Conservation (phyloP, 768 basidiomycete species). For the Termitomyces sp. region DNA sequence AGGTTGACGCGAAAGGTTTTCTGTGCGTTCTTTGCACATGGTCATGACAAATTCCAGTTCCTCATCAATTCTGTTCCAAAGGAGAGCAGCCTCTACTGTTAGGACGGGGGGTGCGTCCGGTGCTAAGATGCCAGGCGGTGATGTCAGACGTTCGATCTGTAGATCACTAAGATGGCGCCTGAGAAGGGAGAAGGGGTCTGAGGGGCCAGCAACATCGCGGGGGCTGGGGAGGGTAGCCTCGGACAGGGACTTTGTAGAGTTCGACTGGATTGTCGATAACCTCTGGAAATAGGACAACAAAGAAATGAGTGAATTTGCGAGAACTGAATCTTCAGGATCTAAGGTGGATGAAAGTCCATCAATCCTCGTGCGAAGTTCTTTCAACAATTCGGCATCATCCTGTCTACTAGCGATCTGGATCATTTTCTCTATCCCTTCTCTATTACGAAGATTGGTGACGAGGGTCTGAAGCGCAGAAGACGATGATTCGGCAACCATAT, state of each 20-base stretch:
- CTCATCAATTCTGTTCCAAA: slow-evolving; percentile 75
- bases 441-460: slow-evolving; percentile 56
- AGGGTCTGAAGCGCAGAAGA: slow-evolving; percentile 60
- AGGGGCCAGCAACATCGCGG: slow-evolving; percentile 13
- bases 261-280: slow-evolving; percentile 44
- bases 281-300: slow-evolving; percentile 68
- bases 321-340: slow-evolving; percentile 48
- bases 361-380: slow-evolving; percentile 57
- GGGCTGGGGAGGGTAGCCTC: slow-evolving; percentile 11
- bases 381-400: slow-evolving; percentile 50
- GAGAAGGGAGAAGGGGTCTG: slow-evolving; percentile 55
- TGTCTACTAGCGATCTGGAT: slow-evolving; percentile 36
- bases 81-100: slow-evolving; percentile 55
- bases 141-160: slow-evolving; percentile 52
- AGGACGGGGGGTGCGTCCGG: slow-evolving; percentile 42
- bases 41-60: slow-evolving; percentile 67
- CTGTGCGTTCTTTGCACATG: slow-evolving; percentile 62
- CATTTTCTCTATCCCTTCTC: slow-evolving; percentile 41
- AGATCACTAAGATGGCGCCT: slow-evolving; percentile 67
- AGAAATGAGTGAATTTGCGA: slow-evolving; percentile 66
- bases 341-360: slow-evolving; percentile 42
- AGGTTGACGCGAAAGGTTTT: slow-evolving; percentile 25
- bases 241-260: slow-evolving; percentile 12
- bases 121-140: slow-evolving; percentile 31
- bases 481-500: slow-evolving; percentile 29